Evolutionary conservation across 805 yeast species (phyloP).

Genomic region (Hanseniaspora hatyaiensis): DNA sequence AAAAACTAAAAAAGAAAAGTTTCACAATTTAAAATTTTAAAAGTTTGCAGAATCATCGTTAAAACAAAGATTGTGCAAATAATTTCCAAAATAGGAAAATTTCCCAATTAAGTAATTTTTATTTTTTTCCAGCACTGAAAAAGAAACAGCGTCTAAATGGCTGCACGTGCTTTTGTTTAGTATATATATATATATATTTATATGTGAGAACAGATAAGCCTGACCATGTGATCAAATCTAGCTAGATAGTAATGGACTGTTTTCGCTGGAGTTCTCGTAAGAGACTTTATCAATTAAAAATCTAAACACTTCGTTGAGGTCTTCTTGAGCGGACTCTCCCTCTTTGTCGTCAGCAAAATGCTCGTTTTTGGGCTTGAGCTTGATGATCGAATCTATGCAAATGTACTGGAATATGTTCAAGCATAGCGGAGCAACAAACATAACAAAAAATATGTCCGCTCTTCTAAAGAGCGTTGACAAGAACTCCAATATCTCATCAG

Average conservation of each 20-base stretch:
- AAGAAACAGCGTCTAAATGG: too few relatives aligned
- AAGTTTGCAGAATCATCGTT: too few relatives aligned
- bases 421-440: slow-evolving; percentile 66
- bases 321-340: background rate
- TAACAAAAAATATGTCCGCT: slow-evolving; percentile 74
- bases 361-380: slow-evolving; percentile 32
- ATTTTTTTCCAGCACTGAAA: background rate
- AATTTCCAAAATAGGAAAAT: too few relatives aligned
- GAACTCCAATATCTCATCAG: slow-evolving; percentile 56
- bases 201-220: too few relatives aligned
- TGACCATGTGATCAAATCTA: background rate
- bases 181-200: too few relatives aligned
- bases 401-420: slow-evolving; percentile 65
- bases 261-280: slow-evolving; percentile 1
- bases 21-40: too few relatives aligned
- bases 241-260: too few relatives aligned
- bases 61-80: too few relatives aligned
- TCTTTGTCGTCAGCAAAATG: background rate
- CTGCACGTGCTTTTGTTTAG: too few relatives aligned
- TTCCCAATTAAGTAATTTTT: too few relatives aligned
- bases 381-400: slow-evolving; percentile 63
- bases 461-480: slow-evolving; percentile 68
- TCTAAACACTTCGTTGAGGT: background rate
- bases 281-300: slow-evolving; percentile 11
- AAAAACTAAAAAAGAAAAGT: too few relatives aligned